These are phyloP conservation scores for Botrytis medusae DNA, from an alignment of 2,329 filamentous ascomycete genomes.

Conservation along the genomic window DNA sequence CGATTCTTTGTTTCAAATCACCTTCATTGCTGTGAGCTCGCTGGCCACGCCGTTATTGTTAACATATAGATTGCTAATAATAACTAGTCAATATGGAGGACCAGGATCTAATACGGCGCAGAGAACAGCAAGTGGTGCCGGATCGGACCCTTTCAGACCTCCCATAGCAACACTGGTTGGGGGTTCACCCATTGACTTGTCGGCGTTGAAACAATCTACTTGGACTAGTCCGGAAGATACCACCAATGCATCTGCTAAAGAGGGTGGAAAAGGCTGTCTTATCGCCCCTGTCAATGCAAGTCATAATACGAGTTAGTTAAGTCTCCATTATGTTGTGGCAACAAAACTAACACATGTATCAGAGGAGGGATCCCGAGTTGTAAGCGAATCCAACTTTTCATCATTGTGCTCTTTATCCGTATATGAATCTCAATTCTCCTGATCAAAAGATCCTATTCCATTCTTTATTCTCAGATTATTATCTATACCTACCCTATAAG, in stretches of 20 bases:
- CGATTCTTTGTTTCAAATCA: constrained; percentile 16
- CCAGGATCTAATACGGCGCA: not conserved
- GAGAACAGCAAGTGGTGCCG: constrained; percentile 4
- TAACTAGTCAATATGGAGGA: constrained; percentile 7
- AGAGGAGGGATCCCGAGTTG: constrained; percentile 7
- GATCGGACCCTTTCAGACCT: not conserved
- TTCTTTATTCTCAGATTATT: not conserved
- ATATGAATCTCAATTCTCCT: not conserved
- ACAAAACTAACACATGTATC: not conserved
- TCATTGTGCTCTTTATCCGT: not conserved
- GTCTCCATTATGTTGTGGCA: not conserved
- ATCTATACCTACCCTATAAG: not conserved
- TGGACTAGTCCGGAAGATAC: constrained; percentile 18
- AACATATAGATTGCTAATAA: not conserved
- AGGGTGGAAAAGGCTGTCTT: constrained; percentile 12
- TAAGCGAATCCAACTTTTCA: not conserved
- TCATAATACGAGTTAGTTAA: constrained; percentile 1
- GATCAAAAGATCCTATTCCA: not conserved
- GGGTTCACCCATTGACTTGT: not conserved
- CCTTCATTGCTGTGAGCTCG: constrained; percentile 10
- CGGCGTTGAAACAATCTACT: not conserved
- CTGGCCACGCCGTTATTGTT: not conserved
- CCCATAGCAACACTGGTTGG: not conserved
- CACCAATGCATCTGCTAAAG: constrained; percentile 10
- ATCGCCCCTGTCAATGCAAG: constrained; percentile 13